Evolutionary conservation across 164 flowering plant species (phyloP).

Genomic region (Echeveria elegans): DNA sequence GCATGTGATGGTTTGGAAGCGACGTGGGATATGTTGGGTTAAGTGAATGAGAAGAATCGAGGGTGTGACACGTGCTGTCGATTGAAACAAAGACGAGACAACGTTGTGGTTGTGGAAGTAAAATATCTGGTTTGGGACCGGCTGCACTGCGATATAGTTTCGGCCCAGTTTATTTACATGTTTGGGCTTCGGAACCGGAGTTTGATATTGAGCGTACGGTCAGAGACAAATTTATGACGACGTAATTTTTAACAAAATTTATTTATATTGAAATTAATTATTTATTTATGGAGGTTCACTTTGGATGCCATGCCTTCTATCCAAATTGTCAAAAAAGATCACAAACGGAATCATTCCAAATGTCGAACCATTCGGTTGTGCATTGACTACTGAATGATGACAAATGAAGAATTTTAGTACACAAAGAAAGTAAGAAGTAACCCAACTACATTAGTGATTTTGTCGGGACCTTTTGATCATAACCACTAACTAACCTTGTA

Average conservation of each 20-base stretch:
- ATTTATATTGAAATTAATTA: no score
- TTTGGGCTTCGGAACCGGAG: no score
- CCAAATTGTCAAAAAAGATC: background rate
- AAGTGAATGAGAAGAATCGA: background rate
- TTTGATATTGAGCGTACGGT: no score
- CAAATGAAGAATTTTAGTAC: background rate
- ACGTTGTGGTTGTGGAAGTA: no score
- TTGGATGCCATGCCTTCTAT: background rate
- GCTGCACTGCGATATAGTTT: background rate
- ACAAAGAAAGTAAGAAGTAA: background rate
- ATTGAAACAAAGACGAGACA: no score
- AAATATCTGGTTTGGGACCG: background rate
- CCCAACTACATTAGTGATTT: background rate
- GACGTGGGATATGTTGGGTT: no score
- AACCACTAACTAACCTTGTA: background rate
- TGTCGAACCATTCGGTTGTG: constrained; percentile 1
- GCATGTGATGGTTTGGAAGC: background rate
- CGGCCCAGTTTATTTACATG: background rate
- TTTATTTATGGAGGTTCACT: no score
- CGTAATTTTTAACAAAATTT: no score
- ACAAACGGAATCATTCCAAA: background rate
- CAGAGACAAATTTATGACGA: no score
- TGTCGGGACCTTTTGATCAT: background rate
- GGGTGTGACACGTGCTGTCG: background rate
- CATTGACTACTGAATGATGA: background rate